Conservation (phyloP, 768 basidiomycete species). For the Psilocybe subaeruginosa region DNA sequence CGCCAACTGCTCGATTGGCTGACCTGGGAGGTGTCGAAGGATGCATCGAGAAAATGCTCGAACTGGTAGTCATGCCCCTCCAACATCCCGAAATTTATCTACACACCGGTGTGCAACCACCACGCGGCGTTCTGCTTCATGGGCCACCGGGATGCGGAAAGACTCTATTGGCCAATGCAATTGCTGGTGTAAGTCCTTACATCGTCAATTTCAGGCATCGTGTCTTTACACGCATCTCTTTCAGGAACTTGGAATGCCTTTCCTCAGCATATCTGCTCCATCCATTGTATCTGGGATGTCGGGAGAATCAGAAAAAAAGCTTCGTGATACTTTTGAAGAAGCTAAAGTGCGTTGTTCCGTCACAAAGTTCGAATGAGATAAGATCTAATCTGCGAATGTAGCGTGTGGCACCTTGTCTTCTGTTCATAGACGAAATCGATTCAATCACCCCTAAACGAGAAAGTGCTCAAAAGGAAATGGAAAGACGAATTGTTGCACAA, state of each 20-base stretch:
- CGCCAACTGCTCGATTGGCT: conserved; percentile 76
- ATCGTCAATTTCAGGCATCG: background rate
- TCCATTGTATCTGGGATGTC: conserved; percentile 98
- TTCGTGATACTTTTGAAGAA: conserved; percentile 96
- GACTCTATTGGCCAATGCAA: conserved; percentile 90
- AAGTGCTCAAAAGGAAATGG: conserved; percentile 98
- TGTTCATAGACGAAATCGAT: conserved; percentile 98
- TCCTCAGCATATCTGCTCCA: conserved; percentile 93
- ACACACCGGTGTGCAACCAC: conserved; percentile 90
- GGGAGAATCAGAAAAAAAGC: conserved; percentile 95
- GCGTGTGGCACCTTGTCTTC: conserved; percentile 88
- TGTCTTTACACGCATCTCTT: conserved; percentile 1
- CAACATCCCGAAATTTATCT: conserved; percentile 95
- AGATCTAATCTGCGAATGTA: conserved; percentile 27
- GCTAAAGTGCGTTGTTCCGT: conserved; percentile 67
- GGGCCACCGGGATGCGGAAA: conserved; percentile 99
- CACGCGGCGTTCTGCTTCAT: conserved; percentile 89
- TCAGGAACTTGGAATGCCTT: conserved; percentile 90
- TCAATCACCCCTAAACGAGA: conserved; percentile 98
- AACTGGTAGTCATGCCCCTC: conserved; percentile 95
- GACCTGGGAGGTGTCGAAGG: conserved; percentile 87
- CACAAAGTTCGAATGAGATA: background rate
- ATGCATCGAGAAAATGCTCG: conserved; percentile 91
- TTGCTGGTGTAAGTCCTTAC: conserved; percentile 76
- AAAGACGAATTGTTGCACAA: conserved; percentile 95